A percentile compares a stretch with the other conserved stretches of the same genome.
Conservation (phyloP, 148 eudicot genomes). For the Rhododendron ovatum region DNA sequence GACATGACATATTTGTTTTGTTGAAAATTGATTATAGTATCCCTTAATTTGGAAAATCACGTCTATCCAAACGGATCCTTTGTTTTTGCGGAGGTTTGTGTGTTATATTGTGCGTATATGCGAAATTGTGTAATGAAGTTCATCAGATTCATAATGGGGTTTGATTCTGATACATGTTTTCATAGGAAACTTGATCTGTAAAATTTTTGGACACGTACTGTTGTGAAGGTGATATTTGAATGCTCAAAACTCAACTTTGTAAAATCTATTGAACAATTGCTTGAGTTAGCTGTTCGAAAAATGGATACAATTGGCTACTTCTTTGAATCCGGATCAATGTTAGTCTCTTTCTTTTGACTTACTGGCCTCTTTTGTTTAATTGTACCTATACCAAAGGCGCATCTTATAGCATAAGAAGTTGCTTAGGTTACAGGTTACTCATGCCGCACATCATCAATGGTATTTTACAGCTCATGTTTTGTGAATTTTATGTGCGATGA, state of each 20-base stretch:
- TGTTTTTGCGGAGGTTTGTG: background rate
- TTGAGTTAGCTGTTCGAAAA: background rate
- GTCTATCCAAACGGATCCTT: background rate
- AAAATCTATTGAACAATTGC: background rate
- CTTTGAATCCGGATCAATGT: background rate
- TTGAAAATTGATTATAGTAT: too few species aligned
- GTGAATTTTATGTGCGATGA: background rate
- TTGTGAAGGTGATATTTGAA: background rate
- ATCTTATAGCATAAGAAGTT: background rate
- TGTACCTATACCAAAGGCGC: background rate
- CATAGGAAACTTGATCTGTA: conserved; percentile 13
- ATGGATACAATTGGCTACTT: background rate
- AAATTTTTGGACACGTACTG: conserved; percentile 12
- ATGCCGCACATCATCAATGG: background rate
- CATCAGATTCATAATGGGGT: background rate
- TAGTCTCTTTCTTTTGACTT: background rate
- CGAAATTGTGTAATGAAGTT: background rate
- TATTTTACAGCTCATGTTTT: background rate
- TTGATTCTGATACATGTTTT: background rate
- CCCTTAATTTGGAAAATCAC: too few species aligned
- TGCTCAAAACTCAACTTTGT: background rate
- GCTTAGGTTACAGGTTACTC: background rate
- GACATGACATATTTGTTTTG: too few species aligned
- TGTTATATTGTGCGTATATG: background rate
- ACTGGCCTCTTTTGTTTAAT: background rate